Evolutionary conservation across 306 rosid species (phyloP), one percentile per base, ranked within the genome.

Genomic region (Vigna radiata): DNA sequence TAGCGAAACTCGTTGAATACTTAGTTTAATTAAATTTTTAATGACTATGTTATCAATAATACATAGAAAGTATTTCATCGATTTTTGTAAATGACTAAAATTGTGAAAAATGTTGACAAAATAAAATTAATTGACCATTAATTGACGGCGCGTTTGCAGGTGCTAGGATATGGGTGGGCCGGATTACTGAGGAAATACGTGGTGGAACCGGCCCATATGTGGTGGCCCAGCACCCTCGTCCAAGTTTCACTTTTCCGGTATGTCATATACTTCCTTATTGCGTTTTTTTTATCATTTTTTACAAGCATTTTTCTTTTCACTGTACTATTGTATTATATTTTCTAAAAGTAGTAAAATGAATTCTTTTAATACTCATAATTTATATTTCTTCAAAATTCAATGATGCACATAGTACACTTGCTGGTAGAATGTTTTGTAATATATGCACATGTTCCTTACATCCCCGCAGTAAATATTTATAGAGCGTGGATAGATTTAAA

Each of bases 141-240:
- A 70, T 49, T 70, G n/a, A 31, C 11, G 29, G 29, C 73, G 14
- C 12, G 37, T 16, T 12, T 59, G 54, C 53, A 93, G 98, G 91
- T 93, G 1, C 62, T 93, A 15, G 97, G 97, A 17, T 91, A 93
- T 2, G 97, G 98, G 0, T 93, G 98, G 93, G 98, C 98, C 5
- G 96, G 98, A 36, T 69, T 93, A 8, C 47, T 91, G 6, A 87
- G 98, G 69, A 91, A 90, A 70, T 93, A 93, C n/a, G 91, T 91
- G 61, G 97, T 93, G 37, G 98, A 93, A 70, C 97, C 98, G 0
- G 97, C 96, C 21, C 91, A 93, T 47, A 91, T 93, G 98, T 93
- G 98, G 98, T 93, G 98, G 98, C 98, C 97, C 2, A 53, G 61
- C 15, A 91, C 93, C 18, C 97, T 93, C 4, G 98, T 91, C 17